Evolutionary conservation across 768 basidiomycete genomes (phyloP), one percentile per base, ranked within the genome.

Genomic region (Serendipita vermifera): DNA sequence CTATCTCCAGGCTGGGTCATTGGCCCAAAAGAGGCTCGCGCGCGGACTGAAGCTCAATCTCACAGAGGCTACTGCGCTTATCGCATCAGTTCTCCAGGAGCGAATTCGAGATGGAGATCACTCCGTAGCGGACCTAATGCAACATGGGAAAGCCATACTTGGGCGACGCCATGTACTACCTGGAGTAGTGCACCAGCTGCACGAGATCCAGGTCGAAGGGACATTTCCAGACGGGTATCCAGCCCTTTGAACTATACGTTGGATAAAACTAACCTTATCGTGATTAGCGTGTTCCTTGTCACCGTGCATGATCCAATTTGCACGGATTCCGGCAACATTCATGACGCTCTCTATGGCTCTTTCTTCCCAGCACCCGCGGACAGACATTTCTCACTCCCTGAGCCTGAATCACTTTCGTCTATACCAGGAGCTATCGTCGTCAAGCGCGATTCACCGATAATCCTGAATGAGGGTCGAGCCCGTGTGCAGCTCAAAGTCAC

Each of bases 251-350:
- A 29, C 22, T 55, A 33, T 54, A 14, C 22, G 51, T 27, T 36
- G 14, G 33, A 33, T 57, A 24, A 26, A 33, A 51, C 36, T 35
- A 53, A 33, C 11, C 13, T 15, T 33, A 56, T 43, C 29, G 55
- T 63, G 64, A 31, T 4, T 59, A 87, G 83, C 0, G 86, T 90
- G 0, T 99, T 98, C 71, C 77, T 99, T n/a, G 93, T 98, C 33
- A 94, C 94, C 0, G 89, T 98, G 1, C 93, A 97, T 64, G 85
- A 94, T 62, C 94, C 96, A 17, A 83, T 99, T 59, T 89, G 85
- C 66, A 83, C 89, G 0, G 82, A 89, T 58, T 69, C 77, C 36
- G 90, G 91, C 0, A 71, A 93, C 64, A 71, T 97, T 17, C 71
- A 71, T 3, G 78, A 82, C n/a, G 93, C 94, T 0, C 75, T 99